Base-by-base conservation (phyloP, 352 stramenopile genomes). In the Globisporangium rhizosaccharum region DNA sequence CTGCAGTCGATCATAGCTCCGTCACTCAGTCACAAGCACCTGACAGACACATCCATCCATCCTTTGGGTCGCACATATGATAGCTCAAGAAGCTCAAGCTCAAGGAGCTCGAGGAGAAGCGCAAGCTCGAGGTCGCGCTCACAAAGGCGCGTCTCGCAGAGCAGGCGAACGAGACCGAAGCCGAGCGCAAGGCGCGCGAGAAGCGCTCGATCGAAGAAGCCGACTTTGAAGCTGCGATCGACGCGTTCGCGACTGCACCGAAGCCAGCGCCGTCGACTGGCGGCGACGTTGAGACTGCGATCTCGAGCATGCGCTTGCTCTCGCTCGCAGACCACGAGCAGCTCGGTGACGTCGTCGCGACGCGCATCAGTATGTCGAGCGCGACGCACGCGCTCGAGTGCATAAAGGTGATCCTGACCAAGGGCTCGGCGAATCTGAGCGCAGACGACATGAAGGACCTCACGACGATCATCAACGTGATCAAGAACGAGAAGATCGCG, bases 401-500 rank as follows among this genome's bases (percentile, higher is more conserved):
- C 66, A 82, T 92, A 46, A 92, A 92, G 68, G 79, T 89, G 56
- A 74, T 92, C 26, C 57, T 92, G n/a, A 89, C 82, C 15, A 84
- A 88, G 69, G 82, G 73, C 25, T 90, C 79, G 33, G 68, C 83
- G 52, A 91, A 89, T 65, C 61, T 93, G 44, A 91, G 77, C 41
- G 83, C 76, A 4, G 81, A 93, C 66, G 83, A 91, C 67, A 89
- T 91, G 77, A 93, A 93, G 71, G 83, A 93, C 63, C 71, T 93
- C 50, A 91, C 79, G 63, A 93, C 83, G 52, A 86, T 91, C 46
- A 77, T 91, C 60, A 93, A 93, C 68, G 79, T 92, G 51, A 85
- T 93, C 62, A 90, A 93, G 75, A 93, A 93, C 67, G 83, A 93
- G 45, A 93, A 93, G 68, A 93, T 93, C 64, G 72, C 73, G 23